Conservation (phyloP, 1,284 basidiomycete genomes). For the Moesziomyces aphidis region DNA sequence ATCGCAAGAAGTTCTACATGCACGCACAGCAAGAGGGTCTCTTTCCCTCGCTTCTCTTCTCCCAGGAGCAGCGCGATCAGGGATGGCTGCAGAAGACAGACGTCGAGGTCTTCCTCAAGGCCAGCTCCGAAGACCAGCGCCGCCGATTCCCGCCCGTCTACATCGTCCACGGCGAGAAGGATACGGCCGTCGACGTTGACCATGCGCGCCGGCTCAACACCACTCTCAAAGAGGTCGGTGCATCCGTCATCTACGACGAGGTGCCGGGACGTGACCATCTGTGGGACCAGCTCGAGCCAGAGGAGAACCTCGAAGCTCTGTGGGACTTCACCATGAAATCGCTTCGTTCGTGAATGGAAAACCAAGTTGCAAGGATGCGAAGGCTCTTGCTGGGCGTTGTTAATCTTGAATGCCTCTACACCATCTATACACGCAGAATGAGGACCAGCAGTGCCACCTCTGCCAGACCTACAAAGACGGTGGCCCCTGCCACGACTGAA, state of each 20-base stretch:
- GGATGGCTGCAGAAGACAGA: slow-evolving; percentile 46
- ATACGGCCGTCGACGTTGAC: slow-evolving; percentile 51
- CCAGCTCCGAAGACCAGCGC: slow-evolving; percentile 24
- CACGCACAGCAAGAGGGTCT: slow-evolving; percentile 49
- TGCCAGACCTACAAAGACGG: slow-evolving; percentile 74
- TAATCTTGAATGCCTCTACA: neutral
- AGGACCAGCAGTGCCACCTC: slow-evolving; percentile 77
- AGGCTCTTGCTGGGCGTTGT: neutral
- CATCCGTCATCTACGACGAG: slow-evolving; percentile 40
- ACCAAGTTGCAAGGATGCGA: neutral
- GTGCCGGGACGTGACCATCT: slow-evolving; percentile 43
- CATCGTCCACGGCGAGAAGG: slow-evolving; percentile 52
- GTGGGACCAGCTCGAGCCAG: slow-evolving; percentile 48
- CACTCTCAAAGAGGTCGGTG: slow-evolving; percentile 27
- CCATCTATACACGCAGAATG: slow-evolving; percentile 64
- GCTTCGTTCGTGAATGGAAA: slow-evolving; percentile 11
- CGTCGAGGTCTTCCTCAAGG: slow-evolving; percentile 24
- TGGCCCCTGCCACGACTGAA: slow-evolving; percentile 76
- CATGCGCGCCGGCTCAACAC: slow-evolving; percentile 35
- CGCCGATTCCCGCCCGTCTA: slow-evolving; percentile 37
- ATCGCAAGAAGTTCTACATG: slow-evolving; percentile 48
- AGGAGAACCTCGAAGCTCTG: slow-evolving; percentile 34
- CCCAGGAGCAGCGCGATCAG: slow-evolving; percentile 28
- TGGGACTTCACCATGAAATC: slow-evolving; percentile 32
- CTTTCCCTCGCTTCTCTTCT: slow-evolving; percentile 46